phyloP scores from a whole-genome alignment of 1,284 basidiomycete genomes.

The Xerocomus minutiporus region DNA sequence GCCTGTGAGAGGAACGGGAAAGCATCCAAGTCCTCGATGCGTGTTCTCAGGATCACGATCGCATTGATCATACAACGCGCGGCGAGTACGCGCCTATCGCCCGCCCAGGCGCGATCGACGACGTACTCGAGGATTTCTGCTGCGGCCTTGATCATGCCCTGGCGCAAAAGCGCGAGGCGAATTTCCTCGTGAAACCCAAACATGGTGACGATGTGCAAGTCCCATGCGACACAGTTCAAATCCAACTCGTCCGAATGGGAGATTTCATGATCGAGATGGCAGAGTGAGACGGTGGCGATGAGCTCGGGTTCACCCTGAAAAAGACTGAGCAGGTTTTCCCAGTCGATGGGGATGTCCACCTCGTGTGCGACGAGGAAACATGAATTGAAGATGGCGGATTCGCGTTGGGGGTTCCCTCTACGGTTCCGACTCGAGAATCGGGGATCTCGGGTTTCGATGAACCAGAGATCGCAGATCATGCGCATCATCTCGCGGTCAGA shows the following conservation, averaged over 20 bases:
- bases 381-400: conserved; percentile 28
- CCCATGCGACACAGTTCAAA: conserved; percentile 28
- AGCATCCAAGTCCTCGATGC: conserved; percentile 25
- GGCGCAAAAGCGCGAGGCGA: conserved; percentile 17
- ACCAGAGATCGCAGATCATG: conserved; percentile 31
- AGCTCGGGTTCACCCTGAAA: conserved; percentile 20
- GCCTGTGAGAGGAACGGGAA: conserved; percentile 26
- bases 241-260: conserved; percentile 15
- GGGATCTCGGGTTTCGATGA: conserved; percentile 23
- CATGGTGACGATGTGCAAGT: conserved; percentile 25
- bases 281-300: conserved; percentile 20
- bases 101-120: conserved; percentile 16
- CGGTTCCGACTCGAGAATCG: conserved; percentile 24
- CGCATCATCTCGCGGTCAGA: conserved; percentile 27
- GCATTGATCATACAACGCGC: conserved; percentile 26
- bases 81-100: conserved; percentile 10
- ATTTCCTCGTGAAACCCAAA: conserved; percentile 21
- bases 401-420: conserved; percentile 17
- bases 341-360: conserved; percentile 16
- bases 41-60: conserved; percentile 15
- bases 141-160: conserved; percentile 24
- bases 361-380: conserved; percentile 30
- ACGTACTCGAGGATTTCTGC: conserved; percentile 19
- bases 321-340: conserved; percentile 20
- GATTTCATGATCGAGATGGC: conserved; percentile 27